Base-by-base conservation (phyloP, 495 filamentous ascomycete species). In the Neurospora sp. region DNA sequence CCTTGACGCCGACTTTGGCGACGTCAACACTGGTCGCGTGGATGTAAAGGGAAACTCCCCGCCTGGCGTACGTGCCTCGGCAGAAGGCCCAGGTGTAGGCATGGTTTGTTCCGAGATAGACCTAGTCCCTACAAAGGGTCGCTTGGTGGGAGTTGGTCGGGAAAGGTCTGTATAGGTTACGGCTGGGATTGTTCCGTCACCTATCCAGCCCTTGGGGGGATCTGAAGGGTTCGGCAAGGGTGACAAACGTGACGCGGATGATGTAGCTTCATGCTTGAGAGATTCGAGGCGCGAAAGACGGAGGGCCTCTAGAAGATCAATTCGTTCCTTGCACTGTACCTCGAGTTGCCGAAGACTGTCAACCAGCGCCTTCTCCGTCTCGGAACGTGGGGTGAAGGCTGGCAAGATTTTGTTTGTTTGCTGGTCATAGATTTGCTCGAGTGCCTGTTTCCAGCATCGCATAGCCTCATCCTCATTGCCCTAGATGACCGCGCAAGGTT, bases 391-490 rank as follows among this genome's bases (percentile, higher is more conserved):
- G 8, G 86, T 85, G 78, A 92, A 93, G 75, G 85, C 90, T 40
- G 89, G 84, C 69, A 90, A 88, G 40, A 92, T 84, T 70, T 89
- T 89, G 82, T 90, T 92, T 72, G 92, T 89, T 82, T 96, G 92
- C 82, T 94, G 91, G 77, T 94, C 92, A 78, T 93, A 92, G 73
- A 99, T 96, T 70, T 95, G 93, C 75, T 96, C 92, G 69, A 98
- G 91, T 62, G 94, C 94, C 72, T 90, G 90, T 77, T 89, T 93
- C 96, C 96, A 99, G 77, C 93, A 94, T 77, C 92, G 89, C 77
- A 98, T 88, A 44, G 96, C 96, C 85, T 98, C 96, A 71, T 87
- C 86, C 83, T 98, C 93, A 79, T 98, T 94, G 77, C 94, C 94
- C 94, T 97, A 78, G 73, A 76, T 66, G 54, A 16, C 59, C 72